phyloP scores from a whole-genome alignment of 106 monocot species.

The Agapanthus africanus region DNA sequence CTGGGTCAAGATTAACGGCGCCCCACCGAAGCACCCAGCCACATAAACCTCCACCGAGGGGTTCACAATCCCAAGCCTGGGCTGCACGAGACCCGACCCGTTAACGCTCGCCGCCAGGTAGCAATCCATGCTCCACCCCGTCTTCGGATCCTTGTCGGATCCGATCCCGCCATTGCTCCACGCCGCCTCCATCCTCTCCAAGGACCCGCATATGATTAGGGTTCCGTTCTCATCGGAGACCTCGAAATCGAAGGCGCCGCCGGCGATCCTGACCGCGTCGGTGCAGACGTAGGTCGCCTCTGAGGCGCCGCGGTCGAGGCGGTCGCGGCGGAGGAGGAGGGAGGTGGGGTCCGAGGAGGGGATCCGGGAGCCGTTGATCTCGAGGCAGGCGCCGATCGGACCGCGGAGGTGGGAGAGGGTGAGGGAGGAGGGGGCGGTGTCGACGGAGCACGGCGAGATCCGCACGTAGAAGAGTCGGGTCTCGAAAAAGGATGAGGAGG shows the following conservation, averaged over 20 bases:
- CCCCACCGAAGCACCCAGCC: slow-evolving; percentile 60
- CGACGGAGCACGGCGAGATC: slow-evolving; percentile 14
- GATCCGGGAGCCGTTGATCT: slow-evolving; percentile 59
- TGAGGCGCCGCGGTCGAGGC: slow-evolving; percentile 28
- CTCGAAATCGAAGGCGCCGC: slow-evolving; percentile 55
- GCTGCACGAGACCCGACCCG: slow-evolving; percentile 29
- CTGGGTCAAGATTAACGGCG: slow-evolving; percentile 65
- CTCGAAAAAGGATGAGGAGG: slow-evolving; percentile 49
- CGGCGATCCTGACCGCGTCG: slow-evolving; percentile 39
- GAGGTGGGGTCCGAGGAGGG: slow-evolving; percentile 31
- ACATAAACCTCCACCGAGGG: slow-evolving; percentile 79
- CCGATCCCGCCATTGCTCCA: slow-evolving; percentile 39
- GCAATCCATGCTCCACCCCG: slow-evolving; percentile 73
- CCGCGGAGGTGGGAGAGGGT: slow-evolving; percentile 56
- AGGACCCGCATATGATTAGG: slow-evolving; percentile 54
- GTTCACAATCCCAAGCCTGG: slow-evolving; percentile 28
- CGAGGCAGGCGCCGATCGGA: slow-evolving; percentile 49
- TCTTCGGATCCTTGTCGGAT: slow-evolving; percentile 35
- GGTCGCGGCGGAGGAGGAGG: slow-evolving; percentile 50
- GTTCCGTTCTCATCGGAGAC: slow-evolving; percentile 38
- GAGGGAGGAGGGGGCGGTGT: slow-evolving; percentile 37
- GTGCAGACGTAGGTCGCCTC: slow-evolving; percentile 75
- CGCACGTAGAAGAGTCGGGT: slow-evolving; percentile 83
- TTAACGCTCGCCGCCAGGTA: slow-evolving; percentile 38
- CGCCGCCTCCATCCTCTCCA: slow-evolving; percentile 53